Percentiles rank a stretch among this genome's conserved stretches.
Conservation (phyloP, 768 basidiomycete genomes). For the Hygrocybe coccinea region DNA sequence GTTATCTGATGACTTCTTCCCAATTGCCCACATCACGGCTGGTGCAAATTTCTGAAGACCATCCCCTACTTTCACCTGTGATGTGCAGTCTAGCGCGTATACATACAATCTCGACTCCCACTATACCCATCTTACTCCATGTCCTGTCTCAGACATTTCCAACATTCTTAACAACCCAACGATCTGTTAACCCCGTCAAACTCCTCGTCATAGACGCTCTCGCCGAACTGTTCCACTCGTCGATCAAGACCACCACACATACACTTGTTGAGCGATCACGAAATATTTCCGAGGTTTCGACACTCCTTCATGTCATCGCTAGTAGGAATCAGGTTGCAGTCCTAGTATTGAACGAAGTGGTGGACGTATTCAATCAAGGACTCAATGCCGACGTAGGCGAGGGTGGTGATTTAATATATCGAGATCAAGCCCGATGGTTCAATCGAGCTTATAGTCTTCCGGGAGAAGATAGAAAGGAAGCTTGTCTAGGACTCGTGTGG, state of each 20-base stretch:
- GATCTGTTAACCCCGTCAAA: slow-evolving; percentile 50
- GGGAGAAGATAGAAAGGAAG: slow-evolving; percentile 66
- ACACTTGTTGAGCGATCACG: slow-evolving; percentile 71
- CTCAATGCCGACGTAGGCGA: slow-evolving; percentile 19
- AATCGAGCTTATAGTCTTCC: slow-evolving; percentile 54
- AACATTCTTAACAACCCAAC: slow-evolving; percentile 38
- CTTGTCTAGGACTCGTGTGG: slow-evolving; percentile 85
- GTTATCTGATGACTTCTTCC: slow-evolving; percentile 73
- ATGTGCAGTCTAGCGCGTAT: slow-evolving; percentile 50
- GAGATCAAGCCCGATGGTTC: slow-evolving; percentile 74
- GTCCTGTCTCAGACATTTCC: slow-evolving; percentile 55
- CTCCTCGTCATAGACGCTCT: slow-evolving; percentile 86
- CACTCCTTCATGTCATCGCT: slow-evolving; percentile 68
- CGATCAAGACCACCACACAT: slow-evolving; percentile 51
- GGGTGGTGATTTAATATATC: slow-evolving; percentile 51
- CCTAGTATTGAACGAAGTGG: slow-evolving; percentile 85
- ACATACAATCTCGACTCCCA: slow-evolving; percentile 55
- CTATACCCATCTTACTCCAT: slow-evolving; percentile 49
- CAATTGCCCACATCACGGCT: slow-evolving; percentile 64
- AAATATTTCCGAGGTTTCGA: slow-evolving; percentile 61
- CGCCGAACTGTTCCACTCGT: slow-evolving; percentile 74
- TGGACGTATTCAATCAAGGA: slow-evolving; percentile 60
- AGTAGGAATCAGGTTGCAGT: slow-evolving; percentile 60
- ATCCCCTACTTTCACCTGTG: slow-evolving; percentile 42
- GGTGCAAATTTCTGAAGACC: slow-evolving; percentile 54